phyloP scores from a whole-genome alignment of 2,329 filamentous ascomycete genomes.

The Fusarium poae region DNA sequence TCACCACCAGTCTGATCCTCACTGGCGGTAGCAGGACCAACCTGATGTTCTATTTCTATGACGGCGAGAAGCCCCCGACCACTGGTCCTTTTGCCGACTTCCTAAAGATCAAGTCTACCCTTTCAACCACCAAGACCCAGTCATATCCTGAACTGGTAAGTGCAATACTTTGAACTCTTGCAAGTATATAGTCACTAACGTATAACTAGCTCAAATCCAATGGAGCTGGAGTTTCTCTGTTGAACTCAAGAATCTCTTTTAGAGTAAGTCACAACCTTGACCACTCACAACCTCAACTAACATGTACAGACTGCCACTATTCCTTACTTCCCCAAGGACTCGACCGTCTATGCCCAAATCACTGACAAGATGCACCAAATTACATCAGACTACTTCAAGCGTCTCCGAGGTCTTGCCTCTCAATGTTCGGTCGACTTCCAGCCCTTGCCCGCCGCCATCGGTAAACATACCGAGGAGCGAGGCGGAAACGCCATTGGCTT shows the following conservation, averaged over 20 bases:
- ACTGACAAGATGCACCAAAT: constrained; percentile 6
- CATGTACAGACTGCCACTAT: constrained; percentile 11
- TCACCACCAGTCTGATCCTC: constrained; percentile 7
- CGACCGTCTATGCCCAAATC: constrained; percentile 17
- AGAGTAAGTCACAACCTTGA: background rate
- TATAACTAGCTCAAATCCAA: background rate
- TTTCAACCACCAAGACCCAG: constrained; percentile 3
- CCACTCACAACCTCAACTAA: background rate
- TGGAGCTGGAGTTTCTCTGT: constrained; percentile 6
- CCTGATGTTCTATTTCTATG: constrained; percentile 29
- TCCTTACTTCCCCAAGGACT: constrained; percentile 1
- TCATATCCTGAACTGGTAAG: constrained; percentile 14
- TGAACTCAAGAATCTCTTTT: constrained; percentile 30
- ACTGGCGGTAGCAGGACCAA: background rate
- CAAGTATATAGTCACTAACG: fast-evolving
- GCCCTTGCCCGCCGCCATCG: constrained; percentile 10
- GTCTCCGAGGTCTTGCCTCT: constrained; percentile 5
- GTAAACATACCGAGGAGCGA: constrained; percentile 9
- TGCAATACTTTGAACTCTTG: fast-evolving
- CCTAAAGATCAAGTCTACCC: constrained; percentile 14
- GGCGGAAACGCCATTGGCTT: constrained; percentile 31
- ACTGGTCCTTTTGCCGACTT: constrained; percentile 25
- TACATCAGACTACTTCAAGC: constrained; percentile 12
- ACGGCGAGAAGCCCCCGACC: constrained; percentile 21
- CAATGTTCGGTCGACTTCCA: constrained; percentile 36